Base-by-base conservation (phyloP, 2,329 filamentous ascomycete species). In the Oidium heveae region DNA sequence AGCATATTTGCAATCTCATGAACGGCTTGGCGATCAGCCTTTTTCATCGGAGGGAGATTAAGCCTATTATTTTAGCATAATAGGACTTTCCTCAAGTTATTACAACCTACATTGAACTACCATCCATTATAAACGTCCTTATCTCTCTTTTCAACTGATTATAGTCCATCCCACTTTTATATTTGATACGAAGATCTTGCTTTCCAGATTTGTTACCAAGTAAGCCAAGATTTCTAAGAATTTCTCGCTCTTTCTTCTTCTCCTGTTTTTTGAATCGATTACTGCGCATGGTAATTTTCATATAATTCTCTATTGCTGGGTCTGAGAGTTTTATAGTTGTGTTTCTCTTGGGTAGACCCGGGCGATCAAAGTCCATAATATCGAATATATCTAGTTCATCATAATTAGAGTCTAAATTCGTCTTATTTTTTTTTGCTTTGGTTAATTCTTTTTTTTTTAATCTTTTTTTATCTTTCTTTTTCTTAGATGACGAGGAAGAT, bases 21-120 rank as follows among this genome's bases (percentile, higher is more conserved):
- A 18, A 96, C 73, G 6, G 79, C 70, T 65, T 86, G 88, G 52
- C 91, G 81, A 41, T 81, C 75, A 47, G 74, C 68, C 57, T 86
- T 85, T 55, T 85, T 79, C 80, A 96, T 93, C 0, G 89, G 86
- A 2, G 89, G 86, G 24, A 96, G 71, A 4, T 78, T 70, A 6
- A 91, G 71, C 49, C 84, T 87, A 58, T 33, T 54, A 33, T 41
- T 28, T 60, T 53, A 56, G 53, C 44, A n/a, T 4, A 37, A 46
- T 36, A 3, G 1, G 12, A 20, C 4, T 16, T 34, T n/a, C 2
- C 20, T 6, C 10, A 16, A 13, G 33, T n/a, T 49, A 47, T 34
- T 24, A n/a, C 49, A 54, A 59, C 74, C 63, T 70, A 86, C 80
- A 73, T 80, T 60, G 79, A 71, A 54, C 75, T 74, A 1, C 73